Conservation (phyloP, 2,329 filamentous ascomycete species). For the Epichloe gansuensis region DNA sequence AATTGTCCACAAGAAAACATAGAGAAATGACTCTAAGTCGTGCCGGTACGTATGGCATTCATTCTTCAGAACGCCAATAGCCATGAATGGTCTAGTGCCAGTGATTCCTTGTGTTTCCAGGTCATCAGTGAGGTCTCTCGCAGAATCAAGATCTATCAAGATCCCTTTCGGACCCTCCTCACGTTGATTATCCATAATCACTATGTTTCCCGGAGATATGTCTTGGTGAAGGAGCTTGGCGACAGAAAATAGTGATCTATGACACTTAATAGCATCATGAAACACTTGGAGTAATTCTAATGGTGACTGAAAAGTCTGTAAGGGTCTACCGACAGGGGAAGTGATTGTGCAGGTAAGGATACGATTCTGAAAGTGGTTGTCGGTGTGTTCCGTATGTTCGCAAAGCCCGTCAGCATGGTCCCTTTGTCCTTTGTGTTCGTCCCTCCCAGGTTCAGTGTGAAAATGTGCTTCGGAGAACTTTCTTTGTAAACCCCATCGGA, state of each 20-base stretch:
- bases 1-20: slow-evolving; percentile 11
- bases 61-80: slow-evolving; percentile 11
- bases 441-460: background rate
- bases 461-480: slow-evolving; percentile 4
- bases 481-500: slow-evolving; percentile 10
- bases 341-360: slow-evolving; percentile 11
- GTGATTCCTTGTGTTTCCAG: slow-evolving; percentile 3
- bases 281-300: too few species aligned
- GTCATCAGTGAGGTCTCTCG: slow-evolving; percentile 6
- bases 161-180: slow-evolving; percentile 5
- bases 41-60: slow-evolving; percentile 13
- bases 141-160: slow-evolving; percentile 13
- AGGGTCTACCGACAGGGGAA: slow-evolving; percentile 12
- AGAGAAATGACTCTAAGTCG: slow-evolving; percentile 19
- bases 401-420: slow-evolving; percentile 3
- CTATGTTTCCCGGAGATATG: slow-evolving; percentile 11
- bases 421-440: background rate
- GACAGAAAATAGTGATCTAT: slow-evolving; percentile 8
- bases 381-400: slow-evolving; percentile 7
- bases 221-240: slow-evolving; percentile 9
- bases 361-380: slow-evolving; percentile 9
- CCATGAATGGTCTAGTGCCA: slow-evolving; percentile 14
- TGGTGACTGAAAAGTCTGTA: too few species aligned
- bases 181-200: slow-evolving; percentile 5
- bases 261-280: too few species aligned